A percentile compares a stretch with the other conserved stretches of the same genome.
Conservation (phyloP, 495 filamentous ascomycete species). For the Penicillium paxilli region DNA sequence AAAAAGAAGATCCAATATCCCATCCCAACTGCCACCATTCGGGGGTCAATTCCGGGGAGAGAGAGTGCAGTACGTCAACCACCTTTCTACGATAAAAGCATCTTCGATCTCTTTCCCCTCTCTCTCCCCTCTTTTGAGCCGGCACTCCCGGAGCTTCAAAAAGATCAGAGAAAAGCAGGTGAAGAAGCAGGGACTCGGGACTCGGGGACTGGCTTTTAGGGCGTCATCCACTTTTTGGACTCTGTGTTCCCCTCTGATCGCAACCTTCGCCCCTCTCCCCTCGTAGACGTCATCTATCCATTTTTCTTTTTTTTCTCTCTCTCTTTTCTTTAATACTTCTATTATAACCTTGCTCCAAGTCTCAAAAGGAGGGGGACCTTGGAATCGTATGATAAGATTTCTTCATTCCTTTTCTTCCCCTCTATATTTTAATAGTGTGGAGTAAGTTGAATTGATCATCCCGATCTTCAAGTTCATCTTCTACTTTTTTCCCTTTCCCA, state of each 20-base stretch:
- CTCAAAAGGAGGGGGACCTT: too few species aligned
- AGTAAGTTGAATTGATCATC: conserved; percentile 8
- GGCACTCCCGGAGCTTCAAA: conserved; percentile 14
- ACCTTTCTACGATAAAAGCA: too few species aligned
- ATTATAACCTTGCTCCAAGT: neutral
- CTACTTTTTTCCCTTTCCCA: too few species aligned
- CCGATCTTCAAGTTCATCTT: too few species aligned
- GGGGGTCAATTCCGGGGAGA: conserved; percentile 16
- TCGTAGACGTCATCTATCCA: conserved; percentile 26
- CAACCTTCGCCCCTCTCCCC: conserved; percentile 5
- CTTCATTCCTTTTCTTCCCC: neutral
- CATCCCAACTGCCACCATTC: neutral
- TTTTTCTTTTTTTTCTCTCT: conserved; percentile 3
- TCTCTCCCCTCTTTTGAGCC: conserved; percentile 11
- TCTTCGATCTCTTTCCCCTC: conserved; percentile 10
- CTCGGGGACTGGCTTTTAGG: conserved; percentile 1
- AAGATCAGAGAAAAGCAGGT: too few species aligned
- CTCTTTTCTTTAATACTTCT: too few species aligned
- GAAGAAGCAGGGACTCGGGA: too few species aligned
- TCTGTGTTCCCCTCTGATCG: conserved; percentile 7
- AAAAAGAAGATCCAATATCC: neutral
- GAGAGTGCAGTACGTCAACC: conserved; percentile 24
- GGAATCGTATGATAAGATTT: neutral
- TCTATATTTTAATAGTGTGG: conserved; percentile 5
- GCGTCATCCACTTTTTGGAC: conserved; percentile 21